phyloP scores from a whole-genome alignment of 805 yeast species.

The Brettanomyces bruxellensis region DNA sequence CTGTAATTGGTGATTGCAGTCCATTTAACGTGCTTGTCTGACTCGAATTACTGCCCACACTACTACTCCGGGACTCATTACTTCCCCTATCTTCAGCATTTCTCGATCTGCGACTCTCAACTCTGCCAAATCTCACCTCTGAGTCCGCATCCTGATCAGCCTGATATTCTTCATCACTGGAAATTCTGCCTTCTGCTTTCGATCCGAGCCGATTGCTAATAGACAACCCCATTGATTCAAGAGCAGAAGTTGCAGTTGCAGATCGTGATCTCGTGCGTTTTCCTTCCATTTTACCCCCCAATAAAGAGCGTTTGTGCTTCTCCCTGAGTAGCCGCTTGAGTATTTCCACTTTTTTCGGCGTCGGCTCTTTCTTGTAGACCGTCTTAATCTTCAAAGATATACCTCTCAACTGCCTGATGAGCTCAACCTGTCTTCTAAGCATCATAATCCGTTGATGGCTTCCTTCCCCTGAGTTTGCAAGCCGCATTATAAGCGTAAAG shows the following conservation, averaged over 20 bases:
- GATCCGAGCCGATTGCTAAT: not conserved
- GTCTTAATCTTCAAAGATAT: conserved; percentile 57
- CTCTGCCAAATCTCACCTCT: not conserved
- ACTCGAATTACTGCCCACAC: not conserved
- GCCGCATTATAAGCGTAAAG: conserved; percentile 19
- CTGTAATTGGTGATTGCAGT: not conserved
- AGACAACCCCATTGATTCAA: conserved; percentile 15
- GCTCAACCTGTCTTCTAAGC: conserved; percentile 46
- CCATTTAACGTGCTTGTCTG: not conserved
- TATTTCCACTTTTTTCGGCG: conserved; percentile 65
- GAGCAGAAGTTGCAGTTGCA: not conserved
- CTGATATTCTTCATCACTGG: not conserved
- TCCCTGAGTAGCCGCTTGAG: conserved; percentile 51
- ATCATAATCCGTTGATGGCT: conserved; percentile 22
- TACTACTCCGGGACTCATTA: too few relatives aligned
- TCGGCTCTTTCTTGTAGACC: conserved; percentile 56
- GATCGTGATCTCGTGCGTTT: not conserved
- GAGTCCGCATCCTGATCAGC: not conserved
- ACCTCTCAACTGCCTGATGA: conserved; percentile 56
- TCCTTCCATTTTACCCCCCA: conserved; percentile 7
- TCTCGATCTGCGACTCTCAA: too few relatives aligned
- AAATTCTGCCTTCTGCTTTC: not conserved
- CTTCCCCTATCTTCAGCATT: too few relatives aligned
- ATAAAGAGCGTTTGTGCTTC: conserved; percentile 29
- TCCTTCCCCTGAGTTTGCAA: conserved; percentile 15